phyloP scores from a whole-genome alignment of 164 flowering plant genomes.

The Paratinospora sagittata region DNA sequence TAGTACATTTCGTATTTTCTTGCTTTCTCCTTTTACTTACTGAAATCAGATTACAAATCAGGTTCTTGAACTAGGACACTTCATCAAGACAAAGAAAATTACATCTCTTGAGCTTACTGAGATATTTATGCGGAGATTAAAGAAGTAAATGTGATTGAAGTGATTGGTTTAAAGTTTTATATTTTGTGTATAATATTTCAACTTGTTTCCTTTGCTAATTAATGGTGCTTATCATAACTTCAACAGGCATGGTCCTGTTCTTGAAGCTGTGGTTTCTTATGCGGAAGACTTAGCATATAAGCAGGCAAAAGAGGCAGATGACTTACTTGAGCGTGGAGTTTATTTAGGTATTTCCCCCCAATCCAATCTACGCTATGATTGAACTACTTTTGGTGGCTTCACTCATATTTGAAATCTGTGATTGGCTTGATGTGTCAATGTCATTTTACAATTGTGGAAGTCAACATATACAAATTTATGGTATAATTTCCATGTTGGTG shows the following conservation, averaged over 20 bases:
- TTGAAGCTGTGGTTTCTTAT: slow-evolving; percentile 66
- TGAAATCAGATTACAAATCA: slow-evolving; percentile 19
- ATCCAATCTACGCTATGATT: background rate
- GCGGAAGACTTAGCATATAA: slow-evolving; percentile 80
- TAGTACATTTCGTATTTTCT: background rate
- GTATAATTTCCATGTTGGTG: too few species aligned
- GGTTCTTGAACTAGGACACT: slow-evolving; percentile 77
- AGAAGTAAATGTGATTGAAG: slow-evolving; percentile 35
- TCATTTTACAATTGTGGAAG: too few species aligned
- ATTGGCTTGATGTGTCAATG: too few species aligned
- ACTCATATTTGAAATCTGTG: background rate
- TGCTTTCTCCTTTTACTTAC: background rate
- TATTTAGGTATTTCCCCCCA: slow-evolving; percentile 52
- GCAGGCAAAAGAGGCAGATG: slow-evolving; percentile 81
- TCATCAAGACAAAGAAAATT: slow-evolving; percentile 59
- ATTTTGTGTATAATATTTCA: background rate
- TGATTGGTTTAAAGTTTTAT: background rate
- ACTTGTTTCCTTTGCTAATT: background rate
- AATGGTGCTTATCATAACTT: slow-evolving; percentile 2
- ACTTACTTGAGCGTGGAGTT: slow-evolving; percentile 55
- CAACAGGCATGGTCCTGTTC: slow-evolving; percentile 53
- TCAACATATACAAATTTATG: too few species aligned
- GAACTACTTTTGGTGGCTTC: background rate
- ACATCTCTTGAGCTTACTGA: slow-evolving; percentile 67
- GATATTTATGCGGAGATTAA: slow-evolving; percentile 65